These are phyloP conservation scores for Trichophyton simii DNA, from an alignment of 2,329 filamentous ascomycete species.

Conservation along the genomic window DNA sequence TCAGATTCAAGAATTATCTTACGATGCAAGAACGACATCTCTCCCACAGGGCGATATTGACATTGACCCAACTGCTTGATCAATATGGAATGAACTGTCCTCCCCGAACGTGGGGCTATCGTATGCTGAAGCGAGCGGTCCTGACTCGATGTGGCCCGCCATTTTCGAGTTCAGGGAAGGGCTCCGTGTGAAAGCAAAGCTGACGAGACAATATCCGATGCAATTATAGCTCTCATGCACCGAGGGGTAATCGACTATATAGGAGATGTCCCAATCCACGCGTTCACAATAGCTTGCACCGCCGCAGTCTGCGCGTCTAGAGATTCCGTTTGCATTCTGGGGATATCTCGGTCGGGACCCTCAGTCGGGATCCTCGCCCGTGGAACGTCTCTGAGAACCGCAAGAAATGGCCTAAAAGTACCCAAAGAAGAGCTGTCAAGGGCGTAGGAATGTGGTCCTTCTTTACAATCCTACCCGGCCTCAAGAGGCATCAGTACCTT, in stretches of 20 bases:
- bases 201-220: background rate
- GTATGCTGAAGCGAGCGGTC: conserved; percentile 43
- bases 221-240: background rate
- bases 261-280: background rate
- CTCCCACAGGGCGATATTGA: conserved; percentile 85
- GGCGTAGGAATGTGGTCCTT: background rate
- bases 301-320: background rate
- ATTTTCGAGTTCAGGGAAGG: background rate
- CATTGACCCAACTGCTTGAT: conserved; percentile 69
- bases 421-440: background rate
- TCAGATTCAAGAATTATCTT: conserved; percentile 16
- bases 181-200: background rate
- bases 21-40: conserved; percentile 79
- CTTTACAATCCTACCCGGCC: background rate
- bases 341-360: background rate
- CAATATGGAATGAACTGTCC: conserved; percentile 72
- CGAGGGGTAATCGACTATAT: background rate
- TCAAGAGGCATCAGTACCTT: background rate
- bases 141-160: background rate
- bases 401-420: no score
- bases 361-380: background rate
- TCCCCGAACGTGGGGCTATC: conserved; percentile 81
- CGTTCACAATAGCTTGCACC: background rate
- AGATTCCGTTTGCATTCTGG: background rate
- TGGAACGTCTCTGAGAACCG: background rate